Evolutionary conservation across 495 filamentous ascomycete species (phyloP).

Genomic region (Rostrohypoxylon terebratum): DNA sequence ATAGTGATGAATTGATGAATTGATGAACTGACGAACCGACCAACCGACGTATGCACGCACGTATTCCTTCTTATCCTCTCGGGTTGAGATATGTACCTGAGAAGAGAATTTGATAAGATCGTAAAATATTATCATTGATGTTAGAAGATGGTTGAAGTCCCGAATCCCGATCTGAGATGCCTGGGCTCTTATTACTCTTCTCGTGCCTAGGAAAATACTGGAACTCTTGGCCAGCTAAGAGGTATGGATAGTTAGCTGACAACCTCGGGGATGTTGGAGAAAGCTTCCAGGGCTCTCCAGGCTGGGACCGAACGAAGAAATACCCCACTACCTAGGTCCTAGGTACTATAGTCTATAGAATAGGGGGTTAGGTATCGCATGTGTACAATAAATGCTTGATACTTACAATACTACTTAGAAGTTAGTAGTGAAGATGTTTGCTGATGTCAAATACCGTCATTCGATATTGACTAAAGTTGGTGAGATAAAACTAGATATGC

Average conservation of each 20-base stretch:
- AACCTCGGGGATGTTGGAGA: neutral
- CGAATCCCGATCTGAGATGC: neutral
- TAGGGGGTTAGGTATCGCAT: no score
- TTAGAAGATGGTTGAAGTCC: neutral
- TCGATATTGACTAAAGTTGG: neutral
- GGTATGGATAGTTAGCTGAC: no score
- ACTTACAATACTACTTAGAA: no score
- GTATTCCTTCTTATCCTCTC: neutral
- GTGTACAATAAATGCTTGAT: no score
- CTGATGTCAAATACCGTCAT: neutral
- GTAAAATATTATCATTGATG: neutral
- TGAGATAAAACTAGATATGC: neutral
- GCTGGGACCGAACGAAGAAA: no score
- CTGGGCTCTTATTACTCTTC: conserved; percentile 6
- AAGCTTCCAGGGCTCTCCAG: neutral
- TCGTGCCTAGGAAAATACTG: neutral
- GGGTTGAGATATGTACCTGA: no score
- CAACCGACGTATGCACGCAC: no score
- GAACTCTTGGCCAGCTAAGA: no score
- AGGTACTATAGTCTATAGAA: no score
- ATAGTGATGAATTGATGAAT: neutral
- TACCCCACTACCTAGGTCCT: no score
- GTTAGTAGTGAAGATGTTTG: no score
- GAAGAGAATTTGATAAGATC: neutral
- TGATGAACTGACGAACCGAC: neutral